Conservation (phyloP, 345 rosid genomes). For the Pistacia integerrima region DNA sequence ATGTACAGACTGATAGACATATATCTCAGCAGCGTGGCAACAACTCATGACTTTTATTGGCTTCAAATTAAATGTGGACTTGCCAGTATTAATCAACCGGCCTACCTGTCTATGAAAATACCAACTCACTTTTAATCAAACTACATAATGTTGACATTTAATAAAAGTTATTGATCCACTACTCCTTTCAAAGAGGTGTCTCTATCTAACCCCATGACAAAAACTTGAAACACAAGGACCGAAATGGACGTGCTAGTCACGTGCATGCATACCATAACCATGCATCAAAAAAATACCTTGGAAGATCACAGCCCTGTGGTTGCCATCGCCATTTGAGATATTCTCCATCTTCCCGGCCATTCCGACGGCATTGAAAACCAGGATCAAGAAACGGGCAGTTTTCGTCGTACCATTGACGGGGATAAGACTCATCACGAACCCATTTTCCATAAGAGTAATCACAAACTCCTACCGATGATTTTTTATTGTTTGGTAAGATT, state of each 20-base stretch:
- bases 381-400: slow-evolving; percentile 81
- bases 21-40: no score
- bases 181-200: no score
- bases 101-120: no score
- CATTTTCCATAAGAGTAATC: slow-evolving; percentile 71
- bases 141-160: no score
- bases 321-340: slow-evolving; percentile 91
- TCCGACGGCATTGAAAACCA: slow-evolving; percentile 65
- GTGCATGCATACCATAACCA: slow-evolving; percentile 5
- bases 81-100: no score
- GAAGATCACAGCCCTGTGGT: slow-evolving; percentile 73
- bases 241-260: slow-evolving; percentile 4
- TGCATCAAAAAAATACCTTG: slow-evolving; percentile 51
- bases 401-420: slow-evolving; percentile 43
- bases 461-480: slow-evolving; percentile 25
- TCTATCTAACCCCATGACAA: no score
- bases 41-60: no score
- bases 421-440: slow-evolving; percentile 48
- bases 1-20: no score
- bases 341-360: slow-evolving; percentile 64
- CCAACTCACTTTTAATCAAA: no score
- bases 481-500: neutral
- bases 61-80: no score
- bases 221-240: no score
- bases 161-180: no score